phyloP scores from a whole-genome alignment of 2,329 filamentous ascomycete species.

The Colletotrichum abscissum region DNA sequence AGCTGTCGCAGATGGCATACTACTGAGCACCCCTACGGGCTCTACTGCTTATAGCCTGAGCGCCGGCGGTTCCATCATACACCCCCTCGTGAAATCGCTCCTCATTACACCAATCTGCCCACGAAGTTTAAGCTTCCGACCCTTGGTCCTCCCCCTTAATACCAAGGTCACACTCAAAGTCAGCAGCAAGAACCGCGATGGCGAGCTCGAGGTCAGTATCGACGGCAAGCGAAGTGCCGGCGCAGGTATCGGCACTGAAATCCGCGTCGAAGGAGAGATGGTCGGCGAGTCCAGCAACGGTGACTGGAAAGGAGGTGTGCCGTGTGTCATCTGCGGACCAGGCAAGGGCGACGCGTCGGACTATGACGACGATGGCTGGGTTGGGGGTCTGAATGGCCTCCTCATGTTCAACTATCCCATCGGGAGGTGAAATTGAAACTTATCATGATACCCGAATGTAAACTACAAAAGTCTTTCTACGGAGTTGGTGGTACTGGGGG shows the following conservation, averaged over 20 bases:
- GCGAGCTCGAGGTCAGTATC: slow-evolving; percentile 82
- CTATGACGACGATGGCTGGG: slow-evolving; percentile 88
- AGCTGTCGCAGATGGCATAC: slow-evolving; percentile 93
- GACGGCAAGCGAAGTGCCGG: slow-evolving; percentile 78
- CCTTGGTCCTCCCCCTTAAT: slow-evolving; percentile 87
- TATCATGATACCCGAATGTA: slow-evolving; percentile 29
- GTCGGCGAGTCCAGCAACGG: slow-evolving; percentile 64
- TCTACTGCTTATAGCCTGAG: slow-evolving; percentile 97
- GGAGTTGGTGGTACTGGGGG: slow-evolving; percentile 24
- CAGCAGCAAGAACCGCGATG: slow-evolving; percentile 81
- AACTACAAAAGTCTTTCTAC: slow-evolving; percentile 28
- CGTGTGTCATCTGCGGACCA: slow-evolving; percentile 82
- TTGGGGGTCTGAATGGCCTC: slow-evolving; percentile 90
- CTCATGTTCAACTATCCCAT: slow-evolving; percentile 99
- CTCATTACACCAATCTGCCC: slow-evolving; percentile 95
- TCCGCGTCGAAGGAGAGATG: slow-evolving; percentile 88
- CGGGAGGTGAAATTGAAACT: slow-evolving; percentile 56
- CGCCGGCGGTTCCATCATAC: slow-evolving; percentile 91
- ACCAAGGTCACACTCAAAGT: slow-evolving; percentile 85
- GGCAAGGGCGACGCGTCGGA: slow-evolving; percentile 59
- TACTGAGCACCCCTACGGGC: slow-evolving; percentile 92
- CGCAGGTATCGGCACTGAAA: slow-evolving; percentile 82
- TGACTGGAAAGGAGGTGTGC: slow-evolving; percentile 81
- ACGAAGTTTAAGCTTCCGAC: slow-evolving; percentile 90
- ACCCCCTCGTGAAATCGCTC: slow-evolving; percentile 89